phyloP scores from a whole-genome alignment of 371 early-diverging fungal genomes.

The Rhizopus arrhizus region DNA sequence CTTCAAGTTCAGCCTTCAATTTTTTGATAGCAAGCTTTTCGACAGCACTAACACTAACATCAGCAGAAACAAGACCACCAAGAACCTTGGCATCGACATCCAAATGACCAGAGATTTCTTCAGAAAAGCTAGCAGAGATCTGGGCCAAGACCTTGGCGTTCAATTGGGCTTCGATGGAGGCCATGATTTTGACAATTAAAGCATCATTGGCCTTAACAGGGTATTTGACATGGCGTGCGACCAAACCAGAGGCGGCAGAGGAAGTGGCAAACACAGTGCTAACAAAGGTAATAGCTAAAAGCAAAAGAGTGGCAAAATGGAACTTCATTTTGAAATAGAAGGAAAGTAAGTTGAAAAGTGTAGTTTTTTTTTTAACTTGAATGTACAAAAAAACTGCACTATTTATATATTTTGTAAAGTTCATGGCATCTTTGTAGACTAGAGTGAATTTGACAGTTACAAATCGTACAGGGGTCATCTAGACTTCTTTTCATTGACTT shows the following conservation, averaged over 20 bases:
- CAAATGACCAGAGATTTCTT: conserved; percentile 13
- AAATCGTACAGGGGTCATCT: too few species aligned
- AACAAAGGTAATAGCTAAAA: conserved; percentile 7
- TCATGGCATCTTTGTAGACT: background rate
- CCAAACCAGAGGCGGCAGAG: conserved; percentile 1
- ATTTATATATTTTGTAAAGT: conserved; percentile 1
- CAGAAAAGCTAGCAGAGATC: conserved; percentile 22
- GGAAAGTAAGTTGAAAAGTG: background rate
- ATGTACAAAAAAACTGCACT: background rate
- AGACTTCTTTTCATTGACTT: background rate
- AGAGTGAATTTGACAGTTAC: too few species aligned
- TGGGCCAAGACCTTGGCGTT: conserved; percentile 17
- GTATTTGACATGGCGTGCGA: conserved; percentile 6
- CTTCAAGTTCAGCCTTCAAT: conserved; percentile 18
- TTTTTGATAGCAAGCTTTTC: conserved; percentile 29
- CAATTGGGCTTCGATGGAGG: conserved; percentile 15
- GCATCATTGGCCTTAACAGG: conserved; percentile 18
- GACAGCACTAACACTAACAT: conserved; percentile 21
- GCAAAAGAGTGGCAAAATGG: conserved; percentile 9
- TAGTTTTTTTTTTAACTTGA: too few species aligned
- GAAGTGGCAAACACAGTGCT: conserved; percentile 7
- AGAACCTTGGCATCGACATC: conserved; percentile 21
- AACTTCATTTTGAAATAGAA: conserved; percentile 16
- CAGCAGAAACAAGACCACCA: conserved; percentile 25
- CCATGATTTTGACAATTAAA: conserved; percentile 23